These are phyloP conservation scores for Hymenochaete sp. DNA, from an alignment of 1,284 basidiomycete species.

Conservation along the genomic window DNA sequence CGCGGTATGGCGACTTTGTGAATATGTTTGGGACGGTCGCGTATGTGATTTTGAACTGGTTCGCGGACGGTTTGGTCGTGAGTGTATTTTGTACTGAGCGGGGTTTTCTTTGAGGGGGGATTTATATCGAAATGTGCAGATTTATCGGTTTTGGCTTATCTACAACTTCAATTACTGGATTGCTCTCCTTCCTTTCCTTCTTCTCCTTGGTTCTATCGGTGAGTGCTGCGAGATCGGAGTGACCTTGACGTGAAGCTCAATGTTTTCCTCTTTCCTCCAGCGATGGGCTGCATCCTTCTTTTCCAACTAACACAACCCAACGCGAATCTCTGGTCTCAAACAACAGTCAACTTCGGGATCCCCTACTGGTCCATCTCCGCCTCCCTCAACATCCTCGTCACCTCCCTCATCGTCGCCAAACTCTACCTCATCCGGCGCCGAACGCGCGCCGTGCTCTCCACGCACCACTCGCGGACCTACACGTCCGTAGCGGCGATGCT, in stretches of 20 bases:
- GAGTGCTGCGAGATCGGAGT: neutral
- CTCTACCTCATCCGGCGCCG: constrained; percentile 15
- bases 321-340: constrained; percentile 19
- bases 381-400: constrained; percentile 22
- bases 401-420: constrained; percentile 19
- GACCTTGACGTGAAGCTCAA: neutral
- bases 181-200: constrained; percentile 15
- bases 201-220: constrained; percentile 18
- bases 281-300: constrained; percentile 16
- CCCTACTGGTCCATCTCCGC: constrained; percentile 23
- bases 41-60: constrained; percentile 19
- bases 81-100: neutral
- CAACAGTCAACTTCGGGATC: constrained; percentile 19
- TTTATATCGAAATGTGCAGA: constrained; percentile 7
- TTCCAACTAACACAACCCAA: constrained; percentile 16
- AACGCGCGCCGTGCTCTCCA: constrained; percentile 13
- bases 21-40: constrained; percentile 17
- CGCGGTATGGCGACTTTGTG: constrained; percentile 13
- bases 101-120: neutral
- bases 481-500: constrained; percentile 23
- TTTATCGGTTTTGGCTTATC: constrained; percentile 20
- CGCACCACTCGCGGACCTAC: constrained; percentile 19
- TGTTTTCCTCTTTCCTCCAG: constrained; percentile 3
- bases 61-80: constrained; percentile 21
- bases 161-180: constrained; percentile 19